Conservation (phyloP, 2,329 filamentous ascomycete species). For the Neofusicoccum cordaticola region DNA sequence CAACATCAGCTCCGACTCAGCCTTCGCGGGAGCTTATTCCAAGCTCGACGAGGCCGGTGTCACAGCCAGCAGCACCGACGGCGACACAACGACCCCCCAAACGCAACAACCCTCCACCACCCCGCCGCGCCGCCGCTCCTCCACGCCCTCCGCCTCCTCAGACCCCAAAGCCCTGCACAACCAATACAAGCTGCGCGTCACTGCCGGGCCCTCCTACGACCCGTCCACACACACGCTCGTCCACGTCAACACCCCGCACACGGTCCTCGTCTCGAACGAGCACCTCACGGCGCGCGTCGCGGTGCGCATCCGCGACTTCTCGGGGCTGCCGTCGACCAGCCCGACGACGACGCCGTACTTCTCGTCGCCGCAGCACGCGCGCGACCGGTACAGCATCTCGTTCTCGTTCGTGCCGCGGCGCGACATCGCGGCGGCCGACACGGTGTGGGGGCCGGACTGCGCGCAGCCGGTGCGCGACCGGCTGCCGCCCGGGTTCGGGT, state of each 20-base stretch:
- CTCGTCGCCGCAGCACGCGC: slow-evolving; percentile 29
- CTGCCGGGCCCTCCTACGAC: slow-evolving; percentile 35
- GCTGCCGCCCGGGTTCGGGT: slow-evolving; percentile 35
- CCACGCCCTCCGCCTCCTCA: neutral
- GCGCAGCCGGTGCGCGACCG: slow-evolving; percentile 35
- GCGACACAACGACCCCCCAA: neutral
- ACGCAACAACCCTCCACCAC: neutral
- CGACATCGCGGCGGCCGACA: slow-evolving; percentile 29
- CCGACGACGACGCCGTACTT: slow-evolving; percentile 33
- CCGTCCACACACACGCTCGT: slow-evolving; percentile 30
- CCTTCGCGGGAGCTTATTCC: slow-evolving; percentile 6
- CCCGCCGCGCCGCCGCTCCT: neutral
- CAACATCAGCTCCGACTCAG: neutral
- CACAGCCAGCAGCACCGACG: too few relatives aligned
- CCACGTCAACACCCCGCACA: slow-evolving; percentile 29
- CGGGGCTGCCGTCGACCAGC: slow-evolving; percentile 29
- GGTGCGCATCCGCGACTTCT: slow-evolving; percentile 32
- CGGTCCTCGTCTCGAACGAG: slow-evolving; percentile 28
- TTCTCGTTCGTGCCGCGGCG: slow-evolving; percentile 38
- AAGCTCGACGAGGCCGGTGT: neutral
- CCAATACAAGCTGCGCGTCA: slow-evolving; percentile 39
- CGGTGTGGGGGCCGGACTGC: slow-evolving; percentile 38
- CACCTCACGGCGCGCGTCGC: slow-evolving; percentile 31
- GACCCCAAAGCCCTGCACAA: slow-evolving; percentile 2
- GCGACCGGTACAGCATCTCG: slow-evolving; percentile 35